These are phyloP conservation scores for Leccinum incarnatum DNA, from an alignment of 768 basidiomycete genomes.

Conservation along the genomic window DNA sequence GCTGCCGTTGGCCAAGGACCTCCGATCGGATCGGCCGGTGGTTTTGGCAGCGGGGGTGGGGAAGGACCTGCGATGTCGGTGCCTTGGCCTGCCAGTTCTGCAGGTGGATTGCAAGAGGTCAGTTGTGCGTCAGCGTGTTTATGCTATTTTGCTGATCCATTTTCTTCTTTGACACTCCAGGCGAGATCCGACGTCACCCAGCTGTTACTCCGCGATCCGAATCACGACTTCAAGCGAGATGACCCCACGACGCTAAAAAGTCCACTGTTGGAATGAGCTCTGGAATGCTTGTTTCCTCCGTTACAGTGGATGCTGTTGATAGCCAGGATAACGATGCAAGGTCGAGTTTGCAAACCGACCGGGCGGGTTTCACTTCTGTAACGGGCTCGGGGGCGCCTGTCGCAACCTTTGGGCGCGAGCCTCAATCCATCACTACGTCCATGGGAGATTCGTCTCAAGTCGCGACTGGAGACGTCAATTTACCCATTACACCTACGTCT, in stretches of 20 bases:
- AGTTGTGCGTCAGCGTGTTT: neutral
- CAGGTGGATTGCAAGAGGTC: constrained; percentile 9
- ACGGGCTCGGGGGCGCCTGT: neutral
- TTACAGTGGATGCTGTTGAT: neutral
- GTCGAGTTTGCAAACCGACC: neutral
- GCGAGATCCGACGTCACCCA: constrained; percentile 10
- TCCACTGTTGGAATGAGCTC: neutral
- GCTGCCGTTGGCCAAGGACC: constrained; percentile 27
- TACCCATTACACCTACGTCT: neutral
- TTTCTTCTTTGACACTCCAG: constrained; percentile 1
- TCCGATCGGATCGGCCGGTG: constrained; percentile 25
- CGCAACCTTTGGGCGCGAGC: neutral
- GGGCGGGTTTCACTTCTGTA: neutral
- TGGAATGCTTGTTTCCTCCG: neutral
- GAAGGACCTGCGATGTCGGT: constrained; percentile 32
- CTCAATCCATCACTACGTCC: neutral
- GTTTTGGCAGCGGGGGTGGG: constrained; percentile 14
- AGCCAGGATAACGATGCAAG: neutral
- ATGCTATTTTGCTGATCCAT: neutral
- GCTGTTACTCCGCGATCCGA: constrained; percentile 18
- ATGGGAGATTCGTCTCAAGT: neutral
- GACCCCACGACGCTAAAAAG: neutral
- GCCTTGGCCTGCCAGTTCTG: constrained; percentile 37
- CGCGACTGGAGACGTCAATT: neutral
- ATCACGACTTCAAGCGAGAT: constrained; percentile 9